Evolutionary conservation across 2,329 filamentous ascomycete genomes (phyloP), one percentile per base, ranked within the genome.

Genomic region (Elsinoe batatas): DNA sequence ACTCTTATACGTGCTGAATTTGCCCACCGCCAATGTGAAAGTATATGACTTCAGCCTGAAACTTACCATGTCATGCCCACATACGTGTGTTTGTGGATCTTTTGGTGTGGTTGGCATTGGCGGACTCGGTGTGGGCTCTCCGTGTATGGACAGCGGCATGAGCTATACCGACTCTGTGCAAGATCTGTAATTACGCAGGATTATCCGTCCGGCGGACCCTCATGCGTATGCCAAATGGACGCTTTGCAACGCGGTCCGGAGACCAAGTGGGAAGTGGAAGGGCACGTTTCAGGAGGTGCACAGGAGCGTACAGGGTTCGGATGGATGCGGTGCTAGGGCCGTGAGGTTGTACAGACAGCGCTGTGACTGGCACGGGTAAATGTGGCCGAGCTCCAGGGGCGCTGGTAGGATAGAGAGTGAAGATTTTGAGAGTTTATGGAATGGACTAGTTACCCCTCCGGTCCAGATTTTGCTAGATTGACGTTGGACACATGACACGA

Each of bases 101-200:
- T 35, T 8, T 38, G 33, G 32, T 10, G 17, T 37, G 11, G 15
- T 51, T 51, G 32, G 47, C 17, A 17, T 10, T 51, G 47, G 32
- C 47, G 47, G 47, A 51, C 47, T 13, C 47, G 47, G 47, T 51
- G 47, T 36, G 7, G 47, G 11, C 32, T 36, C 47, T 51, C 47
- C 47, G 47, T 38, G 47, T 37, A 18, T 33, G 35, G 47, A 22
- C 17, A 38, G 5, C 32, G 13, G 44, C 44, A 35, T 36, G 33
- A 26, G 35, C 47, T 51, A 38, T 38, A 38, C 47, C 32, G 15
- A 38, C 35, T 35, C 32, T 33, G 47, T 51, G n/a, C 18, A 51
- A 33, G 32, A 51, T 35, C 17, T 51, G 32, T 51, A 54, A 54
- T 54, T 54, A 35, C 37, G 38, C 51, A 54, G 51, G 51, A 54